Conservation (phyloP, 352 stramenopile genomes). For the Pythium scleroteichum region DNA sequence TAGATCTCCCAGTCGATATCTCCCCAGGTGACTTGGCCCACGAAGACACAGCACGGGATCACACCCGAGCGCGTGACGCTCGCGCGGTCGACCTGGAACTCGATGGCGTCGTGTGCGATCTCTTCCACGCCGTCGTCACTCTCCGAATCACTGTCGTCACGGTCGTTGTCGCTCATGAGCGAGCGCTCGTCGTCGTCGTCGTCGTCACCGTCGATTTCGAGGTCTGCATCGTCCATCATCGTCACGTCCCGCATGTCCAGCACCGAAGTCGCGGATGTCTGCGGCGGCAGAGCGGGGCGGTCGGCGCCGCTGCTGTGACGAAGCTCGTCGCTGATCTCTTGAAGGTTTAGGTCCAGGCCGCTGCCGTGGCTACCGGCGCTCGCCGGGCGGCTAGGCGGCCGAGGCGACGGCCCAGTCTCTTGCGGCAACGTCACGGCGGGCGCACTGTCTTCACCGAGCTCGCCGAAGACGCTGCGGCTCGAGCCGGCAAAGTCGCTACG, state of each 20-base stretch:
- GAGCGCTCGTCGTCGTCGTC: conserved; percentile 32
- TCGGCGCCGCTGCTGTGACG: not conserved
- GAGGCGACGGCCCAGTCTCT: too few species aligned
- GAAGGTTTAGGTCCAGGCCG: too few species aligned
- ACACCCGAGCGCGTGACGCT: conserved; percentile 67
- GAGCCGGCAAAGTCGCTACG: conserved; percentile 3
- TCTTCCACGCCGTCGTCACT: conserved; percentile 53
- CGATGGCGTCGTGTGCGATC: conserved; percentile 72
- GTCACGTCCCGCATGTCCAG: conserved; percentile 33
- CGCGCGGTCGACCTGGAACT: conserved; percentile 72
- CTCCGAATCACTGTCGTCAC: conserved; percentile 40
- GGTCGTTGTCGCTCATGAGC: conserved; percentile 33
- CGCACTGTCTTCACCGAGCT: too few species aligned
- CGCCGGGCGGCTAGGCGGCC: too few species aligned
- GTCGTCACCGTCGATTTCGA: conserved; percentile 22
- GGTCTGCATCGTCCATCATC: conserved; percentile 27
- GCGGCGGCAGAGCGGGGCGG: not conserved
- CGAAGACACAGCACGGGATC: conserved; percentile 83
- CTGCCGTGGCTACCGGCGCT: not conserved
- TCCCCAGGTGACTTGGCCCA: conserved; percentile 76
- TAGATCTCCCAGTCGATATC: conserved; percentile 83
- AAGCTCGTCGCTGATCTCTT: too few species aligned
- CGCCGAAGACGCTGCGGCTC: not conserved
- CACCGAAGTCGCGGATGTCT: conserved; percentile 7
- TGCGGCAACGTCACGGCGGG: too few species aligned